Evolutionary conservation across 2,329 filamentous ascomycete species (phyloP), one percentile per base, ranked within the genome.

Genomic region (Xylaria arbuscula): DNA sequence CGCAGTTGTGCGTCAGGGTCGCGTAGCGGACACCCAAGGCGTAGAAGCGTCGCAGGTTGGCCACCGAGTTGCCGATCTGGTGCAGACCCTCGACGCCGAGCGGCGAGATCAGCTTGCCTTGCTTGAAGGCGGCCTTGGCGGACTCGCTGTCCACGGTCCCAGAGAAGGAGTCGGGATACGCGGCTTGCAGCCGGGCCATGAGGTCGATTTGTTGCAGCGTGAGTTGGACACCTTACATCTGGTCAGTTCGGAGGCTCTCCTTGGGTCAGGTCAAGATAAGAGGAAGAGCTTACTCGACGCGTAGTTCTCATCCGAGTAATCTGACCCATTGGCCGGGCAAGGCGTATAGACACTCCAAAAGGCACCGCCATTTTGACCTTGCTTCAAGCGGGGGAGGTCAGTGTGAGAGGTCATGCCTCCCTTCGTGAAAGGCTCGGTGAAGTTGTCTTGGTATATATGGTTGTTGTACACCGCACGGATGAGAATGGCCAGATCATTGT

Each of bases 1-100:
- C 93, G 81, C 94, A 98, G 79, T 97, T 97, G 83, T 97, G 95
- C 1, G 93, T 97, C 17, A 98, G 83, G 0, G 94, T 98, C 19
- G 91, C 90, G 76, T 98, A 98, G 58, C 93, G 90, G 5, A 94
- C 94, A 1, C 95, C 95, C 2, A 97, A 84, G 2, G 86, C 83
- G 78, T 96, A 85, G 79, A 91, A 97, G 28, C 88, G 85, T 7
- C 95, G 89, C 10, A 98, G 83, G 63, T 90, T 94, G 48, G 91
- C 86, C 28, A 90, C 84, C 0, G 90, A 92, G 81, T 98, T 97
- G 67, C 93, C 94, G 73, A 98, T 97, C 76, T 97, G 95, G 77
- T 98, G 95, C 8, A 98, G 86, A 3, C 95, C 95, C 81, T 97
- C 94, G 61, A 97, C 89, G 2, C 91, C 93, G 3, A 95, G 82